Evolutionary conservation across 1,284 basidiomycete species (phyloP).

Genomic region (Ustilago loliicola): DNA sequence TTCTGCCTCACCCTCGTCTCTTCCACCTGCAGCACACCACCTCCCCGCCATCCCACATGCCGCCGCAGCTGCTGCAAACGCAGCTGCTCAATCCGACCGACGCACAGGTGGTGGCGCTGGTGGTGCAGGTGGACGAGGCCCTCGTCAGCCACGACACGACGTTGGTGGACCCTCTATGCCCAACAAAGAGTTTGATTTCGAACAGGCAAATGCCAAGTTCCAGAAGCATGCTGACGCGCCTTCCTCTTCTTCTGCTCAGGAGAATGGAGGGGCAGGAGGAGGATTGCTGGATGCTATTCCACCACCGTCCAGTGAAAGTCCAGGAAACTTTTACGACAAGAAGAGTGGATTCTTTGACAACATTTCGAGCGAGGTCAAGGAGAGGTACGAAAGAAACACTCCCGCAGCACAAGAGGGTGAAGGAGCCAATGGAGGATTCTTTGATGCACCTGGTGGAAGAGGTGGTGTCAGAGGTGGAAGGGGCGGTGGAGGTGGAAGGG

Average conservation of each 20-base stretch:
- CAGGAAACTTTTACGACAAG: conserved; percentile 66
- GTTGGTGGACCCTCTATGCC: conserved; percentile 49
- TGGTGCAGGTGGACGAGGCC: not conserved
- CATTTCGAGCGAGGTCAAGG: conserved; percentile 66
- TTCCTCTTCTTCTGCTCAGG: not conserved
- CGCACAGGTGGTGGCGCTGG: conserved; percentile 17
- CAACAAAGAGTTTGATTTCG: conserved; percentile 67
- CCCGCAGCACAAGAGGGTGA: not conserved
- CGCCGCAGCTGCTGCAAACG: conserved; percentile 46
- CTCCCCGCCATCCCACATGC: conserved; percentile 60
- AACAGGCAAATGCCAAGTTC: conserved; percentile 67
- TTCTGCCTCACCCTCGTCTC: conserved; percentile 32
- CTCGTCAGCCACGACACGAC: conserved; percentile 1
- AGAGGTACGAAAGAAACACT: conserved; percentile 55
- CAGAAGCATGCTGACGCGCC: conserved; percentile 46
- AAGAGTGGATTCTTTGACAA: conserved; percentile 68
- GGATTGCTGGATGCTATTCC: conserved; percentile 63
- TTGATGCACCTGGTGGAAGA: conserved; percentile 27
- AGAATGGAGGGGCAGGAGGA: conserved; percentile 9
- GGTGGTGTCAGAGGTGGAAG: conserved; percentile 32
- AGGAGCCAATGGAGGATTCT: conserved; percentile 26
- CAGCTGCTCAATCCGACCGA: conserved; percentile 32
- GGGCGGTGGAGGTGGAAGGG: conserved; percentile 49
- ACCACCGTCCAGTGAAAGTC: conserved; percentile 37
- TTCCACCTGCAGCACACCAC: conserved; percentile 32